These are phyloP conservation scores for Gossypium rotundifolium DNA, from an alignment of 345 rosid species.

Conservation along the genomic window DNA sequence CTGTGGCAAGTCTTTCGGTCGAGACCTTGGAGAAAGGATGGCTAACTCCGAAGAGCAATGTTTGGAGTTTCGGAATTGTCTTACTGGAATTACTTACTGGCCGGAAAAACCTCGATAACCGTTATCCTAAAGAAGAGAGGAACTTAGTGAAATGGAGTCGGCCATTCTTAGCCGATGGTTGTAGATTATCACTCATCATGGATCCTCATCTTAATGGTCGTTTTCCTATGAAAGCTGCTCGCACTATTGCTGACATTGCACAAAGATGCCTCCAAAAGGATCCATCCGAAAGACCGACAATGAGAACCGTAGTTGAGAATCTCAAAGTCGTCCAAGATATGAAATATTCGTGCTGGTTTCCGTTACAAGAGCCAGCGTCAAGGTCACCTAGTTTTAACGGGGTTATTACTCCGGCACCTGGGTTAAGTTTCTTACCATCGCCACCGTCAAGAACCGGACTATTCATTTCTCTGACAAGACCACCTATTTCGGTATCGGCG, in stretches of 20 bases:
- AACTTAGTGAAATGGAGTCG: constrained; percentile 87
- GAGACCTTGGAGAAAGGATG: constrained; percentile 91
- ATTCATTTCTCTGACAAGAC: constrained; percentile 49
- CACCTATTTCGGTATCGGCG: constrained; percentile 34
- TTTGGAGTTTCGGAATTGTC: constrained; percentile 92
- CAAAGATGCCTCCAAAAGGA: constrained; percentile 52
- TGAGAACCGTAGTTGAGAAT: constrained; percentile 74
- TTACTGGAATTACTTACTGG: constrained; percentile 89
- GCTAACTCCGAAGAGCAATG: constrained; percentile 92
- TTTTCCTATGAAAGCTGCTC: constrained; percentile 72
- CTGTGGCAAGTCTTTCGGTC: constrained; percentile 73
- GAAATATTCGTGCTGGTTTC: constrained; percentile 67
- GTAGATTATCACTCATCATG: constrained; percentile 81
- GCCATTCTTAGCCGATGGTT: constrained; percentile 78
- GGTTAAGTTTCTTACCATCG: constrained; percentile 43
- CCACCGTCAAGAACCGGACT: constrained; percentile 40
- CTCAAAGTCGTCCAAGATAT: constrained; percentile 57
- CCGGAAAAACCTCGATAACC: constrained; percentile 71
- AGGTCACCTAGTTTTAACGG: constrained; percentile 86
- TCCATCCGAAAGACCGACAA: constrained; percentile 74
- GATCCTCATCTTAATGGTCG: constrained; percentile 91
- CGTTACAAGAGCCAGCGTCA: constrained; percentile 75
- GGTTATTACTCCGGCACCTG: constrained; percentile 45
- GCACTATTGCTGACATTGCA: constrained; percentile 81
- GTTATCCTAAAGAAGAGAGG: constrained; percentile 69